Percentiles rank a stretch among this genome's conserved stretches.
phyloP scores from a whole-genome alignment of 805 yeast genomes.

The Candida orba region DNA sequence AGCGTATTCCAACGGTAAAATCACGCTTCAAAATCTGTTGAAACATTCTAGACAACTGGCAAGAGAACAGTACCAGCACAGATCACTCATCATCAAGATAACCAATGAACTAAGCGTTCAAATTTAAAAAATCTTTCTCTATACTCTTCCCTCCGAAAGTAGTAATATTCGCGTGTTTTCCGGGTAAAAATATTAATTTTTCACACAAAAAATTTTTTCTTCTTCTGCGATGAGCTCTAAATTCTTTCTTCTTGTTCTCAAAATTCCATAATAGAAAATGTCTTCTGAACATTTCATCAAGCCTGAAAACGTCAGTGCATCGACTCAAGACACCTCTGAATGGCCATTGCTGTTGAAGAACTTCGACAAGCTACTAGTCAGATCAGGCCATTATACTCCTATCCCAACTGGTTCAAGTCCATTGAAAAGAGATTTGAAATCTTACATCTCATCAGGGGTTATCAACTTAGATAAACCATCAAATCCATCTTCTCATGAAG shows the following conservation, averaged over 20 bases:
- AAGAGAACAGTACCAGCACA: conserved; percentile 53
- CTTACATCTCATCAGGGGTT: conserved; percentile 89
- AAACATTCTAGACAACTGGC: conserved; percentile 43
- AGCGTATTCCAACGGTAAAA: conserved; percentile 41
- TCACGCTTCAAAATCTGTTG: conserved; percentile 37
- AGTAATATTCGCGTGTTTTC: not conserved
- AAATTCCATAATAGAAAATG: not conserved
- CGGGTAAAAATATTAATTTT: not conserved
- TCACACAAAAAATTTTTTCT: not conserved
- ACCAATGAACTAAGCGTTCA: conserved; percentile 13
- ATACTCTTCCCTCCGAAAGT: not conserved
- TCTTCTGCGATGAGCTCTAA: conserved; percentile 8
- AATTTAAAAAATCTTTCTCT: not conserved
- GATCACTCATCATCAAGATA: conserved; percentile 40
- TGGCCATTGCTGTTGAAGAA: conserved; percentile 95
- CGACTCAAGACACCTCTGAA: conserved; percentile 72
- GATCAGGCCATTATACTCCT: conserved; percentile 97
- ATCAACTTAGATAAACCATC: conserved; percentile 97
- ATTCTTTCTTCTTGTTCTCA: no score
- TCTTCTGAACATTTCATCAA: conserved; percentile 66
- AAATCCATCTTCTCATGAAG: conserved; percentile 98
- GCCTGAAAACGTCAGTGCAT: conserved; percentile 75
- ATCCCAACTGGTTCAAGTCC: conserved; percentile 95
- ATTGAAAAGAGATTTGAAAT: conserved; percentile 84
- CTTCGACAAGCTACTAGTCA: conserved; percentile 87